Conservation (phyloP, 495 filamentous ascomycete genomes). For the Xylaria venustula region DNA sequence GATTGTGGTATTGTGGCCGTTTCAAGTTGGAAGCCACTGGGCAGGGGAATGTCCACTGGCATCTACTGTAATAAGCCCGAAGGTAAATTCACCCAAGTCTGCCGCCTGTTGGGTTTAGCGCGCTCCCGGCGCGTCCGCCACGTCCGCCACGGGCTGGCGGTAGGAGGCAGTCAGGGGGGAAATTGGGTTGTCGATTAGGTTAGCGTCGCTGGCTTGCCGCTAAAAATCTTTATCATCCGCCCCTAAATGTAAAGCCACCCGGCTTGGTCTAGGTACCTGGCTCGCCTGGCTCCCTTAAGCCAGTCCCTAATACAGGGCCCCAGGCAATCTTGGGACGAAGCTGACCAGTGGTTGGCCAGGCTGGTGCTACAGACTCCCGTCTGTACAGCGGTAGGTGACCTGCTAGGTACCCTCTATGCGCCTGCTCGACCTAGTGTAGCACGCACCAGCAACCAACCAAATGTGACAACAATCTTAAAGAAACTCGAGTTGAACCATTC, state of each 20-base stretch:
- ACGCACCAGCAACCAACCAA: not conserved
- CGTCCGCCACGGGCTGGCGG: not conserved
- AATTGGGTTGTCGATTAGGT: constrained; percentile 8
- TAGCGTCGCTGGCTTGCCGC: not conserved
- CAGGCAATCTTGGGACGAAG: not conserved
- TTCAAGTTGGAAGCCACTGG: constrained; percentile 11
- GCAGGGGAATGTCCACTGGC: not conserved
- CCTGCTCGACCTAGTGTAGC: too few species aligned
- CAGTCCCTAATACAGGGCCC: not conserved
- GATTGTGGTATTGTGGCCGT: not conserved
- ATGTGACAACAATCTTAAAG: not conserved
- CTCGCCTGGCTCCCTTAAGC: too few species aligned
- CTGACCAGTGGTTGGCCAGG: constrained; percentile 1
- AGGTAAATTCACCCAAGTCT: not conserved
- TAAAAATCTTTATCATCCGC: constrained; percentile 7
- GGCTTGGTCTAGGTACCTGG: not conserved
- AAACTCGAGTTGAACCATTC: not conserved
- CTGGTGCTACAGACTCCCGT: too few species aligned
- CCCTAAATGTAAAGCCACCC: too few species aligned
- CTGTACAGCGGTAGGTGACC: not conserved
- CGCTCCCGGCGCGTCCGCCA: not conserved
- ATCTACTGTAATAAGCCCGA: too few species aligned
- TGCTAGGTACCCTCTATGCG: too few species aligned
- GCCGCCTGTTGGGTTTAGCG: not conserved
- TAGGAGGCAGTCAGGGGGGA: not conserved